phyloP scores from a whole-genome alignment of 1,139 yeast species.

The Lipomyces yarrowii region DNA sequence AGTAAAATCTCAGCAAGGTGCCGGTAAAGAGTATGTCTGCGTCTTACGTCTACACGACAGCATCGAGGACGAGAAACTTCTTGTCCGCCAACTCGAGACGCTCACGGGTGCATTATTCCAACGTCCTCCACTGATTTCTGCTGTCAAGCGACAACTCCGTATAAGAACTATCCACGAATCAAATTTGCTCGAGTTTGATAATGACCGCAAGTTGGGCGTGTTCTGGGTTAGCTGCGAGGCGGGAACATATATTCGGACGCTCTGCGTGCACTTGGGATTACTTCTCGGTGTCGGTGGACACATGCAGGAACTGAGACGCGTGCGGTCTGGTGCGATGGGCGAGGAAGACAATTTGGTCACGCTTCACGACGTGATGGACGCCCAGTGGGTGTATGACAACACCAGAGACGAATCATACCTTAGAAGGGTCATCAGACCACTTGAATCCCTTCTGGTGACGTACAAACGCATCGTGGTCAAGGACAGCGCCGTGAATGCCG shows the following conservation, averaged over 20 bases:
- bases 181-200: constrained; percentile 91
- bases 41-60: constrained; percentile 94
- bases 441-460: constrained; percentile 89
- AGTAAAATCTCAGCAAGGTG: constrained; percentile 98
- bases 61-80: constrained; percentile 84
- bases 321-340: constrained; percentile 92
- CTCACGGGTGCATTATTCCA: constrained; percentile 98
- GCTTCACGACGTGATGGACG: constrained; percentile 94
- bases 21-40: constrained; percentile 99
- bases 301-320: constrained; percentile 99
- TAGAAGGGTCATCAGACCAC: constrained; percentile 91
- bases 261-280: constrained; percentile 99
- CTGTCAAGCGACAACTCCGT: constrained; percentile 98
- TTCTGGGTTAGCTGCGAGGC: constrained; percentile 99
- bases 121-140: constrained; percentile 98
- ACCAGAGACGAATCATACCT: constrained; percentile 95
- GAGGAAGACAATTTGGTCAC: constrained; percentile 93
- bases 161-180: constrained; percentile 97
- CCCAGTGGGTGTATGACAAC: constrained; percentile 97
- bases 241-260: constrained; percentile 98
- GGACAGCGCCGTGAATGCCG: constrained; percentile 97
- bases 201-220: constrained; percentile 94
- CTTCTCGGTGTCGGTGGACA: constrained; percentile 98
- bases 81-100: constrained; percentile 86
- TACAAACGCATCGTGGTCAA: constrained; percentile 97